Percentiles rank a stretch among this genome's conserved stretches.
These are phyloP conservation scores for Synchytrium microbalum DNA, from an alignment of 371 early-diverging fungal genomes.

Conservation along the genomic window DNA sequence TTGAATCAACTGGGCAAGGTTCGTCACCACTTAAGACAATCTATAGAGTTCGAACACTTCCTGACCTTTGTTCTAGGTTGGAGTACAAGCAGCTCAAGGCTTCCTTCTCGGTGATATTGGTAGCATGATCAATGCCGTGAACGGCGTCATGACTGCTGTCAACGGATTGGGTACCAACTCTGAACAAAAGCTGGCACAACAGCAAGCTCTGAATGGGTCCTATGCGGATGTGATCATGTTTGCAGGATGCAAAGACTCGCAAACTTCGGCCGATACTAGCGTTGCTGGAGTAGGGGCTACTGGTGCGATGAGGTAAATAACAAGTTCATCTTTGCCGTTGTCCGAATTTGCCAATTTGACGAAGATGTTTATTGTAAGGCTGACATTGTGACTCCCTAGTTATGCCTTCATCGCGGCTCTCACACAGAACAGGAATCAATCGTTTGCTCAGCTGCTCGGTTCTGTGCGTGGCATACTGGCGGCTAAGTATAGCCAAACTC, in stretches of 20 bases:
- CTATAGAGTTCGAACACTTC: too few species aligned
- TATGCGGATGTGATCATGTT: conserved; percentile 32
- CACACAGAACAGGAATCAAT: too few species aligned
- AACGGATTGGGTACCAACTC: background rate
- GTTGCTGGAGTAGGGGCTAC: conserved; percentile 16
- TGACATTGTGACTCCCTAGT: too few species aligned
- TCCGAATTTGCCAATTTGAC: too few species aligned
- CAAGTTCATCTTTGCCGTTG: too few species aligned
- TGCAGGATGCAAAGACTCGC: conserved; percentile 82
- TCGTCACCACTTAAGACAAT: too few species aligned
- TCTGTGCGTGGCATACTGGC: conserved; percentile 59
- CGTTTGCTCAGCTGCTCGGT: conserved; percentile 69
- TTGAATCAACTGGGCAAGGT: background rate
- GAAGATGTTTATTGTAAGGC: too few species aligned
- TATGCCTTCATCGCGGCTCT: conserved; percentile 50
- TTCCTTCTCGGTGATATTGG: background rate
- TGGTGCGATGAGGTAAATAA: conserved; percentile 86
- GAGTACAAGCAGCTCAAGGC: too few species aligned
- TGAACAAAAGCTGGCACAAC: background rate
- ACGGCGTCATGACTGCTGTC: background rate
- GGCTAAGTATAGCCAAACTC: conserved; percentile 65
- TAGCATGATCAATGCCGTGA: conserved; percentile 3
- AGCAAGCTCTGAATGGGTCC: background rate
- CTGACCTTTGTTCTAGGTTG: too few species aligned
- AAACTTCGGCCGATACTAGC: conserved; percentile 77